These are phyloP conservation scores for Remersonia thermophila DNA, from an alignment of 2,329 filamentous ascomycete genomes.

Conservation along the genomic window DNA sequence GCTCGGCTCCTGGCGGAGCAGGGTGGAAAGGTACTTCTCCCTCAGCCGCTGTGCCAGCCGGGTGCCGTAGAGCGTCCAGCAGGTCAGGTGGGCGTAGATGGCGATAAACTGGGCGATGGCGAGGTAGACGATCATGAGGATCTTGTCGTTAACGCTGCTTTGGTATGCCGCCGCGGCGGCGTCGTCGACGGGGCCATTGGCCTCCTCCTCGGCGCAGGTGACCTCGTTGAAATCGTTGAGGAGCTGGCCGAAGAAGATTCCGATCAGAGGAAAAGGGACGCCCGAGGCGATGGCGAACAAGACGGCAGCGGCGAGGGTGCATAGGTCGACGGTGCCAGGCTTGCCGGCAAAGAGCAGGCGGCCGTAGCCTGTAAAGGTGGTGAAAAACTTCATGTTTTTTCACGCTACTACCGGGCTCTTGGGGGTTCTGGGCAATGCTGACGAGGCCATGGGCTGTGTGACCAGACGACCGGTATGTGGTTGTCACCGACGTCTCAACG, in stretches of 20 bases:
- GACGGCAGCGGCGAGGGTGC: constrained; percentile 11
- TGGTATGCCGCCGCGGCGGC: constrained; percentile 5
- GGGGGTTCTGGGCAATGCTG: no score
- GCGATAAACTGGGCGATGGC: constrained; percentile 50
- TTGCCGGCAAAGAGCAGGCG: constrained; percentile 14
- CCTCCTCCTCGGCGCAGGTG: constrained; percentile 24
- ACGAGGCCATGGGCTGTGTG: no score
- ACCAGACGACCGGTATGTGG: no score
- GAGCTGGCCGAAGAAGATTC: constrained; percentile 41
- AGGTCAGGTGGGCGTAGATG: constrained; percentile 52
- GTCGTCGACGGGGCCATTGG: constrained; percentile 1
- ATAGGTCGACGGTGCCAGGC: constrained; percentile 9
- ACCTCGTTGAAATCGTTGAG: constrained; percentile 39
- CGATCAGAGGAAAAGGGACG: constrained; percentile 42
- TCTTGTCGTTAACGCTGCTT: constrained; percentile 19
- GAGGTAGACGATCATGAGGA: constrained; percentile 51
- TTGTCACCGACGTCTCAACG: no score
- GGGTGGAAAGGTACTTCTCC: constrained; percentile 44
- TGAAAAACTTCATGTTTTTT: constrained; percentile 15
- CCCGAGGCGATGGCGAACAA: constrained; percentile 21
- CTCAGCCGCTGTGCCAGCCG: constrained; percentile 51
- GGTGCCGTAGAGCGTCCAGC: constrained; percentile 52
- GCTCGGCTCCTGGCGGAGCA: constrained; percentile 49
- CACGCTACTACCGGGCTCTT: no score
- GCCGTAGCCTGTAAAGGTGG: constrained; percentile 10